These are phyloP conservation scores for Marvania coccoides DNA, from an alignment of 139 green algal genomes.

Conservation along the genomic window DNA sequence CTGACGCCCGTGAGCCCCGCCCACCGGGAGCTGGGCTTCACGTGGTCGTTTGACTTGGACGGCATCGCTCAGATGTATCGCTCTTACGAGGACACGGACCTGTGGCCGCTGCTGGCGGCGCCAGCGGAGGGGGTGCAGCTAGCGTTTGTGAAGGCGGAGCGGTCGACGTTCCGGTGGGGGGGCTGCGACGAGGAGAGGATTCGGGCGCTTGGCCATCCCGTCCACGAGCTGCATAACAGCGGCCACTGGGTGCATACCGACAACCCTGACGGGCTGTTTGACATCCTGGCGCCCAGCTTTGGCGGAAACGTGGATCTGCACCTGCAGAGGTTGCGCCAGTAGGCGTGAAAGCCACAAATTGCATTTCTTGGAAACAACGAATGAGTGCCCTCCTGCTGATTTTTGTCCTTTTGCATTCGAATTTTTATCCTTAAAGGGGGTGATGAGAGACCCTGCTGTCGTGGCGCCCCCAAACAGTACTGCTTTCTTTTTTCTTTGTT, in stretches of 20 bases:
- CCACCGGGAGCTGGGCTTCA: conserved; percentile 15
- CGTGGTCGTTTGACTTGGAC: conserved; percentile 83
- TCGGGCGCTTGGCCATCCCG: conserved; percentile 45
- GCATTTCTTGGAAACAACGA: not conserved
- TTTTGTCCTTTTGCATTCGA: not conserved
- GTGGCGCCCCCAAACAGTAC: too few relatives aligned
- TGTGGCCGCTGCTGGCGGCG: conserved; percentile 70
- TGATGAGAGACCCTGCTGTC: too few relatives aligned
- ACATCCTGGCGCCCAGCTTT: conserved; percentile 70
- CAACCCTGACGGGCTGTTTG: conserved; percentile 70
- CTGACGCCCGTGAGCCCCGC: conserved; percentile 38
- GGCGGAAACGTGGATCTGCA: conserved; percentile 34
- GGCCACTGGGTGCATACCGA: conserved; percentile 89
- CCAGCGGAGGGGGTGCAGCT: conserved; percentile 62
- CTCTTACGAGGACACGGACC: conserved; percentile 63
- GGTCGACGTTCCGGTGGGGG: conserved; percentile 51
- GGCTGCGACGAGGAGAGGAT: conserved; percentile 52
- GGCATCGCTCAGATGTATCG: conserved; percentile 81
- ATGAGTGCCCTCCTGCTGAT: not conserved
- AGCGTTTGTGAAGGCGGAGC: conserved; percentile 77
- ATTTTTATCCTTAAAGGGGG: too few relatives aligned
- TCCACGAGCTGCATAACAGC: conserved; percentile 64
- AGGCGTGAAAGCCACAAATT: not conserved
- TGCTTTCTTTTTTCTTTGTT: too few relatives aligned
- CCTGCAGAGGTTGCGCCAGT: not conserved